Evolutionary conservation across 2,329 filamentous ascomycete genomes (phyloP).

Genomic region (Xenoacremonium recifei): DNA sequence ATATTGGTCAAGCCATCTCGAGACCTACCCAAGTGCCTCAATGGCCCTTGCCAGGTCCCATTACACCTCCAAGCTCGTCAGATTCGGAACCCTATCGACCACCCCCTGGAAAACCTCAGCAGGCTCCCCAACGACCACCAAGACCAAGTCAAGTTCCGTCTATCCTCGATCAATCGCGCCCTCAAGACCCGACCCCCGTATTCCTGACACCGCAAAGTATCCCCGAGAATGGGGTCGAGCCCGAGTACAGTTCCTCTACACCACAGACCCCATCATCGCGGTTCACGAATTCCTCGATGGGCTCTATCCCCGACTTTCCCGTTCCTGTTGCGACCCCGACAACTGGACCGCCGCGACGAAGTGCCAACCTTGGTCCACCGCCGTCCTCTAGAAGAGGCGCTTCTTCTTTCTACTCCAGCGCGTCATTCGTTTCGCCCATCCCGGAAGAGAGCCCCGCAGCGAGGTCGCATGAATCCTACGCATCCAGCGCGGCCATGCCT

Average conservation of each 20-base stretch:
- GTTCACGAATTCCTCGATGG: constrained; percentile 53
- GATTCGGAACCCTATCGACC: constrained; percentile 47
- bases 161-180: constrained; percentile 53
- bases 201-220: constrained; percentile 35
- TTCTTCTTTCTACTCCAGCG: constrained; percentile 64
- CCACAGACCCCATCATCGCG: constrained; percentile 48
- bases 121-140: constrained; percentile 56
- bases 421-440: constrained; percentile 71
- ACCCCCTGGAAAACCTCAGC: constrained; percentile 47
- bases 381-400: constrained; percentile 59
- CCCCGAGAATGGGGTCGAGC: not conserved
- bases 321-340: constrained; percentile 33
- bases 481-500: constrained; percentile 71
- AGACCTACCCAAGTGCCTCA: constrained; percentile 53
- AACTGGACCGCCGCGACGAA: constrained; percentile 40
- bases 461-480: constrained; percentile 62
- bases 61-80: constrained; percentile 29
- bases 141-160: constrained; percentile 60
- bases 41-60: constrained; percentile 49
- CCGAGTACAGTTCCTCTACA: constrained; percentile 33
- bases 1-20: constrained; percentile 45
- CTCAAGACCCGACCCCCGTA: constrained; percentile 55
- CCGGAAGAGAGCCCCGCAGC: constrained; percentile 65
- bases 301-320: constrained; percentile 60
- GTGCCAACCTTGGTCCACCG: constrained; percentile 57